Conservation (phyloP, 2,329 filamentous ascomycete species). For the Raffaelea albimanens region DNA sequence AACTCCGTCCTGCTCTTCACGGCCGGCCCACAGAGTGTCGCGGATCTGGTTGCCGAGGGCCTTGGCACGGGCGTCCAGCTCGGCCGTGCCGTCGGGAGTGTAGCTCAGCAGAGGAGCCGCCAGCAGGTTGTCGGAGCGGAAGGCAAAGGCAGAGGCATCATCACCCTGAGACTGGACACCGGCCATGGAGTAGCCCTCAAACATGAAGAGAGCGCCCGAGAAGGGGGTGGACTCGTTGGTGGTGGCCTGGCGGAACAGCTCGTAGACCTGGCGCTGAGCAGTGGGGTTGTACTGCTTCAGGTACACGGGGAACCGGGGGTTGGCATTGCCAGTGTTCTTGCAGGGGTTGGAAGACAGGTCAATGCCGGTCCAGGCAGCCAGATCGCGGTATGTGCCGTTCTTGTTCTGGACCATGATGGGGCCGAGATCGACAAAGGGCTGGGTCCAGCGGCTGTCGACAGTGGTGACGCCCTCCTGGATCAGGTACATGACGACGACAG, state of each 20-base stretch:
- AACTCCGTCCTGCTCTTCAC: no score
- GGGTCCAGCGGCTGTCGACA: slow-evolving; percentile 29
- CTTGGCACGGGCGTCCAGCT: slow-evolving; percentile 22
- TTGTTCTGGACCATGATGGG: slow-evolving; percentile 23
- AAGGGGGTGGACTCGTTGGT: slow-evolving; percentile 18
- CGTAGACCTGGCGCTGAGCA: slow-evolving; percentile 20
- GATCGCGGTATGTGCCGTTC: slow-evolving; percentile 33
- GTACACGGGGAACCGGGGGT: slow-evolving; percentile 35
- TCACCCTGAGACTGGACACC: slow-evolving; percentile 29
- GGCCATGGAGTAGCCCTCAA: slow-evolving; percentile 42
- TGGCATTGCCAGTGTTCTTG: slow-evolving; percentile 29
- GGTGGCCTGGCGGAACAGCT: slow-evolving; percentile 21
- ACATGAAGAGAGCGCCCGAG: slow-evolving; percentile 35
- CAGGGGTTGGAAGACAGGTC: slow-evolving; percentile 25
- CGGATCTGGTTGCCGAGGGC: slow-evolving; percentile 28
- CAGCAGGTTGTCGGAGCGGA: slow-evolving; percentile 34
- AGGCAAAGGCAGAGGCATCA: slow-evolving; percentile 33
- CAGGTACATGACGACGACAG: slow-evolving; percentile 30
- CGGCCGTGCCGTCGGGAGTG: slow-evolving; percentile 17
- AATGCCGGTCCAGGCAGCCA: slow-evolving; percentile 33
- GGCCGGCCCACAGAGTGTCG: slow-evolving; percentile 24
- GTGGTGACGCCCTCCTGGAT: slow-evolving; percentile 31
- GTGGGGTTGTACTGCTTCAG: slow-evolving; percentile 26
- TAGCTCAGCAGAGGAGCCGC: slow-evolving; percentile 28
- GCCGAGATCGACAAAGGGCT: slow-evolving; percentile 32